phyloP scores from a whole-genome alignment of 441 rosid genomes.

The Croton setiger region DNA sequence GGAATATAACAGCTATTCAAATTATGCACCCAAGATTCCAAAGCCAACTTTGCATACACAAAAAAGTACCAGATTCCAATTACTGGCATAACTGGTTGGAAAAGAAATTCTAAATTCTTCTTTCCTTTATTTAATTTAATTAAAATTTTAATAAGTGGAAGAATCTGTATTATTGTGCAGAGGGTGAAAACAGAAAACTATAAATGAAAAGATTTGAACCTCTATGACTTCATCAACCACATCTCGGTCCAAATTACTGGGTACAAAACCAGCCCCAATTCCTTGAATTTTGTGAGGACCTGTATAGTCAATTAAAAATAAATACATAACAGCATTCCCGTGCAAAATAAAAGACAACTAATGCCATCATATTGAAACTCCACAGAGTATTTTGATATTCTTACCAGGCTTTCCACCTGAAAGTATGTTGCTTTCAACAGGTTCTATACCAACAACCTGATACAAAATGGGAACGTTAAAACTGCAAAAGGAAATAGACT shows the following conservation, averaged over 20 bases:
- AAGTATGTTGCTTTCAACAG: conserved; percentile 83
- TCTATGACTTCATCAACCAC: conserved; percentile 84
- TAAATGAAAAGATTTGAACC: conserved; percentile 36
- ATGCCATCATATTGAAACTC: conserved; percentile 13
- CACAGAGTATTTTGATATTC: conserved; percentile 8
- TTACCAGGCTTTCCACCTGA: conserved; percentile 99
- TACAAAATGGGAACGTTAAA: conserved; percentile 17
- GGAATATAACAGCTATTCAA: neutral
- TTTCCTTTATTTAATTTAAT: neutral
- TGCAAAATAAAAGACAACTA: conserved; percentile 10
- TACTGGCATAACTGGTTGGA: neutral
- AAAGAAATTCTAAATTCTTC: neutral
- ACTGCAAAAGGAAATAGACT: conserved; percentile 3
- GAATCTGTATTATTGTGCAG: conserved; percentile 4
- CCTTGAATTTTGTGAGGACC: conserved; percentile 99
- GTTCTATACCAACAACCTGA: conserved; percentile 93
- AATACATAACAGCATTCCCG: conserved; percentile 1
- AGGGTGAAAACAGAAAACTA: conserved; percentile 8
- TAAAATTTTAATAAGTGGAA: neutral
- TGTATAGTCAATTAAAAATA: conserved; percentile 30
- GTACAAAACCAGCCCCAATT: conserved; percentile 97
- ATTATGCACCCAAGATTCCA: neutral
- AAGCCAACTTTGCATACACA: neutral
- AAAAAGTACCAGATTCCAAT: neutral
- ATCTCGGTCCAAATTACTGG: conserved; percentile 70